Percentiles rank a stretch among this genome's conserved stretches.
Conservation (phyloP, 176 grass and related monocot genomes). For the Musa beccarii region DNA sequence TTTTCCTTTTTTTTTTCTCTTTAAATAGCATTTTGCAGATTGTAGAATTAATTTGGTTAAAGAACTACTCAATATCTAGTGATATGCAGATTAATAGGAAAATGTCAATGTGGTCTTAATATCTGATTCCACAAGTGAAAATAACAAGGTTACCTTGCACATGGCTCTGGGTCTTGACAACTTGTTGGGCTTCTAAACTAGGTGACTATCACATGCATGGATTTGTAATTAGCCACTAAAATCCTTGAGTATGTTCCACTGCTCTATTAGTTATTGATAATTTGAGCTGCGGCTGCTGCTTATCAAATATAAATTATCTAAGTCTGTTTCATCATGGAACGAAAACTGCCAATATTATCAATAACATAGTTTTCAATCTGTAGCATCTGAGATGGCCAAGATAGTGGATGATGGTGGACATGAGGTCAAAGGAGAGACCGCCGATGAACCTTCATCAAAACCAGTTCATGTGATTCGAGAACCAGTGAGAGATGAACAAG, state of each 20-base stretch:
- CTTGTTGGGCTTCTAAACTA: background rate
- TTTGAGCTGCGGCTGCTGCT: background rate
- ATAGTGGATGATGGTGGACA: conserved; percentile 1
- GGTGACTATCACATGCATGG: background rate
- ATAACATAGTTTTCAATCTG: background rate
- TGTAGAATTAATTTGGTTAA: background rate
- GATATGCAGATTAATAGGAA: background rate
- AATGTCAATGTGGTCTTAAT: background rate
- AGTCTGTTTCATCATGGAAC: background rate
- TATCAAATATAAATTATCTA: background rate
- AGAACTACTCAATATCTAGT: background rate
- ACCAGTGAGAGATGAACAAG: conserved; percentile 57
- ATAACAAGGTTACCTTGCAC: background rate
- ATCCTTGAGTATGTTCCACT: too few species aligned
- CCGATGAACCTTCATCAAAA: conserved; percentile 13
- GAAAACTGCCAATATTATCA: background rate
- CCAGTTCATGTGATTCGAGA: conserved; percentile 29
- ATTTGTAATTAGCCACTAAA: background rate
- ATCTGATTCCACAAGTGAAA: too few species aligned
- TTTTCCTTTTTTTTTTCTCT: background rate
- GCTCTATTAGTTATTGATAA: background rate
- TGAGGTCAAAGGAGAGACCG: conserved; percentile 12
- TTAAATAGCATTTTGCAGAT: background rate
- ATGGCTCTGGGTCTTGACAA: background rate
- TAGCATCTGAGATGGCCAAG: background rate